Evolutionary conservation across 257 asterid genomes (phyloP).

Genomic region (Nicotiana obtusifolia): DNA sequence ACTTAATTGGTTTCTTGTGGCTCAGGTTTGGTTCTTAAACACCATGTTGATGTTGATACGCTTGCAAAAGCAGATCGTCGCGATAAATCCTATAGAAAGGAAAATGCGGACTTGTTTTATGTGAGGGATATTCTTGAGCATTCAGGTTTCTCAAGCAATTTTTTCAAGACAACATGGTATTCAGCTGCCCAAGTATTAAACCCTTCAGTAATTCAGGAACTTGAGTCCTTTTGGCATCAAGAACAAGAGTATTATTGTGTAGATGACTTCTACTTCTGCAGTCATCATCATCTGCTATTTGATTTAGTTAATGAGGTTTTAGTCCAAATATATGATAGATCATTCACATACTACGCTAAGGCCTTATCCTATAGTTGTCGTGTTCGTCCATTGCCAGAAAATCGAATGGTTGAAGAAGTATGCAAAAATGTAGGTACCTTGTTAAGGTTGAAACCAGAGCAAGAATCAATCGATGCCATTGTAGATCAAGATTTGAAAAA

Average conservation of each 20-base stretch:
- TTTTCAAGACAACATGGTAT: constrained; percentile 38
- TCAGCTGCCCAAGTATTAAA: constrained; percentile 41
- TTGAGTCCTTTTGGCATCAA: constrained; percentile 55
- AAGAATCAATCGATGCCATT: constrained; percentile 39
- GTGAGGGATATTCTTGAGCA: constrained; percentile 51
- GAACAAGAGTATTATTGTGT: constrained; percentile 18
- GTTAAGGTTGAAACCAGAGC: constrained; percentile 30
- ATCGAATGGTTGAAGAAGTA: constrained; percentile 37
- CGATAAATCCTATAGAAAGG: constrained; percentile 3
- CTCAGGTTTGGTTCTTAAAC: background rate
- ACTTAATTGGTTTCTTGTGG: background rate
- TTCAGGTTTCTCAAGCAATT: constrained; percentile 44
- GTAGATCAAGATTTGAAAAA: constrained; percentile 38
- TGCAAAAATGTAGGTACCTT: constrained; percentile 20
- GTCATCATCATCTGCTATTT: constrained; percentile 66
- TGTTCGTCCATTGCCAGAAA: constrained; percentile 46
- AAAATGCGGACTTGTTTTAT: constrained; percentile 37
- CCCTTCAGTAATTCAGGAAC: constrained; percentile 44
- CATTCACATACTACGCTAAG: constrained; percentile 56
- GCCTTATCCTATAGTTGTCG: constrained; percentile 48
- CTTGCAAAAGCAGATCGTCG: constrained; percentile 13
- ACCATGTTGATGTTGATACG: background rate
- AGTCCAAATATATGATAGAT: constrained; percentile 33
- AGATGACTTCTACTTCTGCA: constrained; percentile 34
- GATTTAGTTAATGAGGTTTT: constrained; percentile 61